Evolutionary conservation across 2,329 filamentous ascomycete species (phyloP).

Genomic region (Tricladium varicosporioides): DNA sequence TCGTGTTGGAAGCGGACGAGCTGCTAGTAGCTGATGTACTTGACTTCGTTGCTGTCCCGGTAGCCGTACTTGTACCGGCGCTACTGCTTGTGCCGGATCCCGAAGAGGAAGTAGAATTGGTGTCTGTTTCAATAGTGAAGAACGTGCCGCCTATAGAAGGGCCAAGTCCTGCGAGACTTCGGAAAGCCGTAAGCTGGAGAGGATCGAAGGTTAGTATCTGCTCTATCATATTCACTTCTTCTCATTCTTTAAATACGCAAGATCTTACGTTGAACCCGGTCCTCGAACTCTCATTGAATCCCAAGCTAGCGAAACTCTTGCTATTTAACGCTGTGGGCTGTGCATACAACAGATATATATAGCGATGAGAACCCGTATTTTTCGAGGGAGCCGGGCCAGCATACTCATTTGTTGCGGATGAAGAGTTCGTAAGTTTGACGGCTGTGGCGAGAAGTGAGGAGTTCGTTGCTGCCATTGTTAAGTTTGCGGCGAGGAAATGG

Average conservation of each 20-base stretch:
- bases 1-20: background rate
- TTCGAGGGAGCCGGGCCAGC: constrained; percentile 1
- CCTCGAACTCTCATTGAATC: background rate
- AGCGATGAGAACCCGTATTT: constrained; percentile 6
- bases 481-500: constrained; percentile 4
- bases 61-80: background rate
- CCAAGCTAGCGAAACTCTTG: constrained; percentile 1
- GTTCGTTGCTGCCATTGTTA: background rate
- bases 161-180: background rate
- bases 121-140: background rate
- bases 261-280: constrained; percentile 5
- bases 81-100: background rate
- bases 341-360: constrained; percentile 3
- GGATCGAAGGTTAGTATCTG: background rate
- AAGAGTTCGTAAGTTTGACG: background rate
- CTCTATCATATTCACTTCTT: background rate
- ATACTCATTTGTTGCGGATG: constrained; percentile 4
- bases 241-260: background rate
- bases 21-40: background rate
- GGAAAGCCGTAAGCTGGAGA: background rate
- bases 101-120: background rate
- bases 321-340: constrained; percentile 1
- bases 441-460: background rate
- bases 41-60: background rate
- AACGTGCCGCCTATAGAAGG: background rate